These are phyloP conservation scores for Nicotiana tomentosiformis DNA, from an alignment of 257 asterid genomes.

Conservation along the genomic window DNA sequence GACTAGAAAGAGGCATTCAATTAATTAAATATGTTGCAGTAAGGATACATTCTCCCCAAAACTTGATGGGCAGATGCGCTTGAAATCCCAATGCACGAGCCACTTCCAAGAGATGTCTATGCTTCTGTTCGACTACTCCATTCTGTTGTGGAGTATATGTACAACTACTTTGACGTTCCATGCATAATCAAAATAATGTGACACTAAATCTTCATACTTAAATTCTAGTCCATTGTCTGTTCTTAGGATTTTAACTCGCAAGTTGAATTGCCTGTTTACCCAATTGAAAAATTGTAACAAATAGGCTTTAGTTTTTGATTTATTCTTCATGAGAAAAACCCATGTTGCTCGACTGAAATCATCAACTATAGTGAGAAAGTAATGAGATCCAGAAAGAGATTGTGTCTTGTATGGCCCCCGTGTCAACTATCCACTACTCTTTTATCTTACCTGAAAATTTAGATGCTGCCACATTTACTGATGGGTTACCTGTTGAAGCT, in stretches of 20 bases:
- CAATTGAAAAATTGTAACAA: neutral
- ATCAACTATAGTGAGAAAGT: too few species aligned
- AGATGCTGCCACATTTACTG: too few species aligned
- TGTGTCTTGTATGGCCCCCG: too few species aligned
- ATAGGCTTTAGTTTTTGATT: too few species aligned
- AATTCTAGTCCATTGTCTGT: neutral
- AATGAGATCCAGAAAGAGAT: too few species aligned
- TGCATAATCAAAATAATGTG: neutral
- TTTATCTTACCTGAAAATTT: neutral
- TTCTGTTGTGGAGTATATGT: neutral
- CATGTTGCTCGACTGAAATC: too few species aligned
- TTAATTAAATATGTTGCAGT: neutral
- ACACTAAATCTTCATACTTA: neutral
- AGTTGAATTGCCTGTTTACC: neutral
- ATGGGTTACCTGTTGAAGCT: too few species aligned
- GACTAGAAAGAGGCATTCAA: too few species aligned
- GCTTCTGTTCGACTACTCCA: neutral
- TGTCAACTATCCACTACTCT: neutral
- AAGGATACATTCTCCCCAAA: neutral
- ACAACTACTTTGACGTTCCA: neutral
- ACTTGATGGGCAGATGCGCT: neutral
- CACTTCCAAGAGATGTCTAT: neutral
- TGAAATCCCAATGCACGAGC: neutral
- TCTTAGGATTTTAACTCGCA: neutral
- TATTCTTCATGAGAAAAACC: too few species aligned